Base-by-base conservation (phyloP, 306 rosid genomes). In the Styphnolobium japonicum region DNA sequence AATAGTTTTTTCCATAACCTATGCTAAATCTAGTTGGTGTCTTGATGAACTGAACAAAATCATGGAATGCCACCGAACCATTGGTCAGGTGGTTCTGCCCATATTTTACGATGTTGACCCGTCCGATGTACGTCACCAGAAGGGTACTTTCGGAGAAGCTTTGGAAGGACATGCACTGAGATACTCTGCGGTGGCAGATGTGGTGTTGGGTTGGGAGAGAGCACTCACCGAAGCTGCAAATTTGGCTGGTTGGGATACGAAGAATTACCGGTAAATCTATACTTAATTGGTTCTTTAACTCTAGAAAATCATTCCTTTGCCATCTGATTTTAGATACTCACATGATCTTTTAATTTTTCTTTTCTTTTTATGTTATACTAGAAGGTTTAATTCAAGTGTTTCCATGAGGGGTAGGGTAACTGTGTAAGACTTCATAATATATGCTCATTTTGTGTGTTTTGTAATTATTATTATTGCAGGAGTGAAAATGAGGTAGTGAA, bases 21-120 rank as follows among this genome's bases (percentile, higher is more conserved):
- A 70, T 18, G 49, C 56, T 14, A 0, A 6, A 6, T 79, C 77
- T 4, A 3, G 8, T 1, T 79, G 77, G 77, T 79, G 83, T 79
- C 63, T 79, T 1, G 43, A 58, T 27, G 77, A 78, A 43, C 49
- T 78, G 2, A 37, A 1, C 10, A 14, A 42, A 56, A 67, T 67
- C 45, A 42, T 56, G 74, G 31, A n/a, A 18, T 37, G 62, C 36
- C 23, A 0, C 6, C 1, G 7, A 3, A 27, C 0, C 5, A 12
- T 5, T 9, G 49, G 25, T n/a, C 82, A 57, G 7, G 7, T 42
- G 60, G 82, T 78, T 53, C 0, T 78, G 0, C 76, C 82, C 1
- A 4, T 78, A 16, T 78, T 78, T 36, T 55, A 78, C 16, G 1
- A 29, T 4, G 15, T 56, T 22, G 1, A 0, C 2, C 82, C 61